phyloP scores from a whole-genome alignment of 495 filamentous ascomycete genomes.

The Aspergillus kassunensis region DNA sequence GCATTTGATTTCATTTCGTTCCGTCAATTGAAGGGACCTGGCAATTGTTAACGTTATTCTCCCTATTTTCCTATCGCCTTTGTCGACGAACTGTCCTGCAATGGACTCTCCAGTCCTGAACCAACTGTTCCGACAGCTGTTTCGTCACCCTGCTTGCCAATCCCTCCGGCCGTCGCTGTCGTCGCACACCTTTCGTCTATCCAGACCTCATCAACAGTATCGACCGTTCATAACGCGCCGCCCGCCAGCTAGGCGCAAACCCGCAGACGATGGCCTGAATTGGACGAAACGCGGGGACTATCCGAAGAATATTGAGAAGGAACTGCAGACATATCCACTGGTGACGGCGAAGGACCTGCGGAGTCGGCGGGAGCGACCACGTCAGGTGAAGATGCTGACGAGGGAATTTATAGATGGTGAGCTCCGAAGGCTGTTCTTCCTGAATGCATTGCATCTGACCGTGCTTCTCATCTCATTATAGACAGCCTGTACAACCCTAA shows the following conservation, averaged over 20 bases:
- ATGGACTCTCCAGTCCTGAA: conserved; percentile 84
- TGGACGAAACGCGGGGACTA: conserved; percentile 83
- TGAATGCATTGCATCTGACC: neutral
- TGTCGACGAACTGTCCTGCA: neutral
- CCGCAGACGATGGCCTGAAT: conserved; percentile 29
- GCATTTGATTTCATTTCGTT: conserved; percentile 9
- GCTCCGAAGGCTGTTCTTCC: conserved; percentile 5
- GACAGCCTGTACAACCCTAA: conserved; percentile 95
- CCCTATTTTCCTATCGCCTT: conserved; percentile 6
- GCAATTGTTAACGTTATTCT: too few species aligned
- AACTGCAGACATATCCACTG: conserved; percentile 74
- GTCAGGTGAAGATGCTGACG: conserved; percentile 90
- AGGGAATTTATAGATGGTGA: conserved; percentile 96
- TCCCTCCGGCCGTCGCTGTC: conserved; percentile 39
- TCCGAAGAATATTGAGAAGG: conserved; percentile 68
- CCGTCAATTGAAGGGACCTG: too few species aligned
- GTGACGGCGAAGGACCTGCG: conserved; percentile 79
- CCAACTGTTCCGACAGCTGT: conserved; percentile 79
- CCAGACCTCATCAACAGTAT: conserved; percentile 30
- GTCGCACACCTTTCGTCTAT: conserved; percentile 20
- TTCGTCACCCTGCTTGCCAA: conserved; percentile 64
- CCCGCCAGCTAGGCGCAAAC: conserved; percentile 28
- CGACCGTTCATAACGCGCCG: conserved; percentile 42
- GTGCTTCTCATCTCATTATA: conserved; percentile 28
- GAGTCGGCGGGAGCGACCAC: conserved; percentile 67